Evolutionary conservation across 257 asterid genomes (phyloP).

Genomic region (Ilex aquifolium): DNA sequence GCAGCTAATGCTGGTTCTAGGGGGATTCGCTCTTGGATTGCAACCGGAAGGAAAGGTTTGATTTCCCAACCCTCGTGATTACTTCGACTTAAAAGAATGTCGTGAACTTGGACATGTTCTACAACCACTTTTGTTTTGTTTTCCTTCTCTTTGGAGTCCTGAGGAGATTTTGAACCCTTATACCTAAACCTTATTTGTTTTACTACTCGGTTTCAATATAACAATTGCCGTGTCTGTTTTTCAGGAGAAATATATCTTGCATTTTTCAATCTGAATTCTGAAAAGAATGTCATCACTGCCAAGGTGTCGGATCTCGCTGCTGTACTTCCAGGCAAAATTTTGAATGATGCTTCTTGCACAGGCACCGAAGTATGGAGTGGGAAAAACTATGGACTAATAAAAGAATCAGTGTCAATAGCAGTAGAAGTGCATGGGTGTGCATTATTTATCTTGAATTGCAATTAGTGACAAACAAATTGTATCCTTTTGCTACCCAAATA

Average conservation of each 20-base stretch:
- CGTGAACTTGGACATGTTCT: not conserved
- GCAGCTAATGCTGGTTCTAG: constrained; percentile 38
- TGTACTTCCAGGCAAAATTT: constrained; percentile 35
- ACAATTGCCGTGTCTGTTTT: constrained; percentile 4
- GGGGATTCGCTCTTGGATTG: constrained; percentile 73
- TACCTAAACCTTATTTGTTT: not conserved
- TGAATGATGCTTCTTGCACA: constrained; percentile 23
- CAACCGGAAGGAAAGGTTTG: constrained; percentile 70
- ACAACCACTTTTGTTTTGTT: not conserved
- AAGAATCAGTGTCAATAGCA: constrained; percentile 31
- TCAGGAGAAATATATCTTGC: constrained; percentile 81
- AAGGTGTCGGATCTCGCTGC: constrained; percentile 40
- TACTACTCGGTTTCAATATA: not conserved
- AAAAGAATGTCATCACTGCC: constrained; percentile 33
- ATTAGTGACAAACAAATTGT: not conserved
- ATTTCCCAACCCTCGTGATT: not conserved
- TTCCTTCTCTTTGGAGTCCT: not conserved
- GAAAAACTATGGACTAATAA: constrained; percentile 46
- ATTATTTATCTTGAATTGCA: constrained; percentile 56
- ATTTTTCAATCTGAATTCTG: constrained; percentile 56
- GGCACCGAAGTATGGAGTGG: constrained; percentile 77
- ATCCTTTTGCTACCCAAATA: too few relatives aligned
- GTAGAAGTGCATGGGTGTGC: constrained; percentile 67
- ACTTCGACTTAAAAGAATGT: not conserved
- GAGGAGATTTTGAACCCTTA: too few relatives aligned